These are phyloP conservation scores for Arachnopeziza araneosa DNA, from an alignment of 2,329 filamentous ascomycete genomes.

Conservation along the genomic window DNA sequence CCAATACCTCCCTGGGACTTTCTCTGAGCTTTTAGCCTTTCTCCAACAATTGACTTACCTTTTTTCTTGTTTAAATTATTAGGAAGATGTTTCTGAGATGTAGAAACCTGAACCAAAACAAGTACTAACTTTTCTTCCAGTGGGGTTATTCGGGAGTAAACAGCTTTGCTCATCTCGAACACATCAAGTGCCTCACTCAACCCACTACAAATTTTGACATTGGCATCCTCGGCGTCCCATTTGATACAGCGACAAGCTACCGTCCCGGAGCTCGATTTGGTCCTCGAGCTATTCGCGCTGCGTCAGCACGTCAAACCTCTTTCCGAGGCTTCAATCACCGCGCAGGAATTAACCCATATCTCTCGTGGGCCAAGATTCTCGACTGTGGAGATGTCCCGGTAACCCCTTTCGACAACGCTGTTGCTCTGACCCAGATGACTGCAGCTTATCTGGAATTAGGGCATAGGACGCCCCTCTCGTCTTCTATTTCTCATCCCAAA, in stretches of 20 bases:
- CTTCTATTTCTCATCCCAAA: slow-evolving; percentile 19
- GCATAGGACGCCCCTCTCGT: slow-evolving; percentile 23
- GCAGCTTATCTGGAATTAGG: slow-evolving; percentile 26
- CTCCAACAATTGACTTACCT: background rate
- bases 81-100: background rate
- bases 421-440: slow-evolving; percentile 78
- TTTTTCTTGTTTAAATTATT: background rate
- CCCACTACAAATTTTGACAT: slow-evolving; percentile 63
- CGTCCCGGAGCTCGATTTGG: slow-evolving; percentile 75
- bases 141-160: slow-evolving; percentile 69
- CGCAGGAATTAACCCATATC: slow-evolving; percentile 78
- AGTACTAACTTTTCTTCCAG: slow-evolving; percentile 24
- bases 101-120: background rate
- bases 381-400: slow-evolving; percentile 91
- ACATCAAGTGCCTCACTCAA: slow-evolving; percentile 64
- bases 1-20: too few species aligned
- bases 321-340: slow-evolving; percentile 80
- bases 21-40: background rate
- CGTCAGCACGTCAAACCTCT: slow-evolving; percentile 72
- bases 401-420: slow-evolving; percentile 77
- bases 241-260: slow-evolving; percentile 69
- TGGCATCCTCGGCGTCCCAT: slow-evolving; percentile 65
- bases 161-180: slow-evolving; percentile 65
- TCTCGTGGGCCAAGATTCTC: slow-evolving; percentile 69
- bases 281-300: slow-evolving; percentile 79